Evolutionary conservation across 805 yeast genomes (phyloP).

Genomic region (Wickerhamiella brachini): DNA sequence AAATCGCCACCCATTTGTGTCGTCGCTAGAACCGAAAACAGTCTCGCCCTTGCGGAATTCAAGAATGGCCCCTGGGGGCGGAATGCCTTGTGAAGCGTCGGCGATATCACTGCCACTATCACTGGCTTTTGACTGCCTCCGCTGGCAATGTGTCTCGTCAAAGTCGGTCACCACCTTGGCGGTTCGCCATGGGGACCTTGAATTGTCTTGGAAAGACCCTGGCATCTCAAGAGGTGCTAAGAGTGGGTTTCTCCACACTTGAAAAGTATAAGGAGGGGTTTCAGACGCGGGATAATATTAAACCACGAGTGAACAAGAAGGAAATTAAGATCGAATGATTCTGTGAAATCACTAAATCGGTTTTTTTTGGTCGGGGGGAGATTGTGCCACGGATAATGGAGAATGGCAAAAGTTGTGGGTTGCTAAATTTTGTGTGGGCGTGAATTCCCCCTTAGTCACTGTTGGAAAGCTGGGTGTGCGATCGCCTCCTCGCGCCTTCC

Average conservation of each 20-base stretch:
- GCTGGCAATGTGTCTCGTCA: not conserved
- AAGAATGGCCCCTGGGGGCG: not conserved
- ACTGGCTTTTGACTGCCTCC: not conserved
- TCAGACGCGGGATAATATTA: not conserved
- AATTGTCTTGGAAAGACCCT: not conserved
- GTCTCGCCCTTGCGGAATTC: not conserved
- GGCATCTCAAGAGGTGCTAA: not conserved
- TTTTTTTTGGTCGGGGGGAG: not conserved
- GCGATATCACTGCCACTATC: not conserved
- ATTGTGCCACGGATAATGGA: not conserved
- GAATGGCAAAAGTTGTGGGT: not conserved
- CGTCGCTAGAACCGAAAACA: not conserved
- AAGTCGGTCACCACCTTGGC: not conserved
- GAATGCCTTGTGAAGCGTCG: not conserved
- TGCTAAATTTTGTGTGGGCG: not conserved
- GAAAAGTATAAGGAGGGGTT: not conserved
- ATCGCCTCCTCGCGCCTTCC: not conserved
- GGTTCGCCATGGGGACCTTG: not conserved
- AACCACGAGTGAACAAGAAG: not conserved
- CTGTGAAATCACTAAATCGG: not conserved
- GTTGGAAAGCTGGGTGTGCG: not conserved
- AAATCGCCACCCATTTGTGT: not conserved
- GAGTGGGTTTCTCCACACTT: not conserved
- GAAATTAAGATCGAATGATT: not conserved
- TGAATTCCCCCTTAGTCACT: not conserved